Conservation (phyloP, 2,329 filamentous ascomycete genomes). For the Aspergillus persii region DNA sequence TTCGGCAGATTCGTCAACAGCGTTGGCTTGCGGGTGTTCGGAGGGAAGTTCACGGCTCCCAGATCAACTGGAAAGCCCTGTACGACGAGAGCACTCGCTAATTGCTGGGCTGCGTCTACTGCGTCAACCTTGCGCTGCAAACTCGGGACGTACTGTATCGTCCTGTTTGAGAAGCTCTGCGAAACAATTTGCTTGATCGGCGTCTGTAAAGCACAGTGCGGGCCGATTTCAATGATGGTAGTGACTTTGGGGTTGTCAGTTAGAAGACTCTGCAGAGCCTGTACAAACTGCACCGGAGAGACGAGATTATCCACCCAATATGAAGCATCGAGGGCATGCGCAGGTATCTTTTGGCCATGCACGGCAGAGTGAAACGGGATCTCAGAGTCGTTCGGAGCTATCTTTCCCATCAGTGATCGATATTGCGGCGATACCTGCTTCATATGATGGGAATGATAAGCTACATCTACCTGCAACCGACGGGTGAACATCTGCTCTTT, state of each 20-base stretch:
- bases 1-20: conserved; percentile 36
- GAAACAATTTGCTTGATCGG: conserved; percentile 23
- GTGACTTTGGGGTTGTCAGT: background rate
- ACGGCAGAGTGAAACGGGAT: background rate
- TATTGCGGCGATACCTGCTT: background rate
- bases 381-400: background rate
- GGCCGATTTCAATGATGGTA: conserved; percentile 30
- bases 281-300: background rate
- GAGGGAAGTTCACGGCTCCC: background rate
- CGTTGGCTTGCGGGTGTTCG: conserved; percentile 13
- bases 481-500: conserved; percentile 17
- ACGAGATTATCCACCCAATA: background rate
- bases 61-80: background rate
- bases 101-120: background rate
- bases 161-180: background rate
- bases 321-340: background rate
- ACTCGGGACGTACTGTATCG: background rate
- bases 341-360: background rate
- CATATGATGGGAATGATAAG: conserved; percentile 28
- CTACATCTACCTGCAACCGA: conserved; percentile 14
- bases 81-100: background rate
- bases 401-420: background rate
- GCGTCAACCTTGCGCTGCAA: background rate
- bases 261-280: background rate
- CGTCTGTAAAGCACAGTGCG: conserved; percentile 35